Percentiles rank a stretch among this genome's conserved stretches.
These are phyloP conservation scores for Boletus mariae DNA, from an alignment of 1,284 basidiomycete genomes.

Conservation along the genomic window DNA sequence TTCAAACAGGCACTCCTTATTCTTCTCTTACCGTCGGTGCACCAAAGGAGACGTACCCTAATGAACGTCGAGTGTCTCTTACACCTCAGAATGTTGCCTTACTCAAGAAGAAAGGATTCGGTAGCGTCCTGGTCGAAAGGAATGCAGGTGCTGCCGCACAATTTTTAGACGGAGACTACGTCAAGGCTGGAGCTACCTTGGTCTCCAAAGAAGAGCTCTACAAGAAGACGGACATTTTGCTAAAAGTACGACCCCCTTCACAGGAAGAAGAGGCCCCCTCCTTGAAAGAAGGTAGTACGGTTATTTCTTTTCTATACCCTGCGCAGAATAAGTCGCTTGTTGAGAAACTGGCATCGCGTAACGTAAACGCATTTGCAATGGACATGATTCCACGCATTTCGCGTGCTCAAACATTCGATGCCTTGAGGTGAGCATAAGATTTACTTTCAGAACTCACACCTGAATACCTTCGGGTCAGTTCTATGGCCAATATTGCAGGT, in stretches of 20 bases:
- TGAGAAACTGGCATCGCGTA: conserved; percentile 58
- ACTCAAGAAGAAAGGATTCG: conserved; percentile 79
- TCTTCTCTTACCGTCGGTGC: conserved; percentile 73
- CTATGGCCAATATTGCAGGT: conserved; percentile 87
- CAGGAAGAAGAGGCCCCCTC: conserved; percentile 55
- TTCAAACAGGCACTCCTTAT: conserved; percentile 57
- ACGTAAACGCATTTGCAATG: conserved; percentile 70
- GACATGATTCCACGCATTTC: conserved; percentile 87
- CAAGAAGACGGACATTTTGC: conserved; percentile 64
- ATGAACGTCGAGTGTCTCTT: conserved; percentile 75
- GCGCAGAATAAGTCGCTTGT: conserved; percentile 73
- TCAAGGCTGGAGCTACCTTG: conserved; percentile 72
- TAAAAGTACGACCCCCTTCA: conserved; percentile 78
- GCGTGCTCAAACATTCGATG: conserved; percentile 83
- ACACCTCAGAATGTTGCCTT: conserved; percentile 73
- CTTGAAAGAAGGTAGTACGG: conserved; percentile 67
- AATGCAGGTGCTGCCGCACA: conserved; percentile 70
- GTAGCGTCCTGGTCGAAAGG: conserved; percentile 65
- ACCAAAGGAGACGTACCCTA: conserved; percentile 69
- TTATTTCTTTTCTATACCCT: conserved; percentile 84
- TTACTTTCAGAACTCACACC: not conserved
- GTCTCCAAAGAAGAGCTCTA: conserved; percentile 64
- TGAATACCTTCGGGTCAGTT: conserved; percentile 41
- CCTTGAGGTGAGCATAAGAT: conserved; percentile 54
- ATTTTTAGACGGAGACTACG: conserved; percentile 76